Evolutionary conservation across 2,329 filamentous ascomycete species (phyloP), one percentile per base, ranked within the genome.

Genomic region (Neonectria faginata): DNA sequence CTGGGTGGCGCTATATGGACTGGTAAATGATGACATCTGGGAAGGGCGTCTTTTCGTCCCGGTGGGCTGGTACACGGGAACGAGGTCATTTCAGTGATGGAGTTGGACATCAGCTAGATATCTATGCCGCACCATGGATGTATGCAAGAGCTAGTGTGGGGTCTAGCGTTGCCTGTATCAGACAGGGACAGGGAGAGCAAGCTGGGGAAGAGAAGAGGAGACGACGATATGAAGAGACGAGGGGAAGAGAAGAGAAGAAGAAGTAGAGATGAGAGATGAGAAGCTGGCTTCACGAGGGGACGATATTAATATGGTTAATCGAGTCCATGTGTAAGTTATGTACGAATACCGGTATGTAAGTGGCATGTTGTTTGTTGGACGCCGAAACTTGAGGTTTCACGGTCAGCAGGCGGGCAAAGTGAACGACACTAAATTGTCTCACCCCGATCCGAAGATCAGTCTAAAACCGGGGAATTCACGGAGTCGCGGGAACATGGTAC

Each of bases 1-100:
- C 52, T 61, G 52, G 59, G 39, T 33, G 59, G 59, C 59, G 59
- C 45, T 56, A 48, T 57, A 58, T 60, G 56, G 61, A 20, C n/a
- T 36, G 44, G 60, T 41, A 45, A 45, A 60, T 56, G 44, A 60
- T 20, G 51, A 36, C 27, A 57, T 59, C 51, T 50, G 33, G 62
- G 31, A 36, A 56, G 59, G 33, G 20, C 27, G 41, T 18, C 52
- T 58, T 54, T 59, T 53, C 53, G 55, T 54, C 47, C 42, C 42
- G 31, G 45, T 20, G 51, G 57, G 36, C 45, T 64, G 44, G 44
- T 47, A 64, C 45, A 51, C 36, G 61, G 44, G 50, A 62, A 63
- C 52, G 60, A 59, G 29, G 53, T 18, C 36, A 39, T 39, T 39
- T 59, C 55, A 36, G 55, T 41, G 60, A 62, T 36, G 45, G 51